Base-by-base conservation (phyloP, 371 early-diverging fungal species). In the Blakeslea trispora region DNA sequence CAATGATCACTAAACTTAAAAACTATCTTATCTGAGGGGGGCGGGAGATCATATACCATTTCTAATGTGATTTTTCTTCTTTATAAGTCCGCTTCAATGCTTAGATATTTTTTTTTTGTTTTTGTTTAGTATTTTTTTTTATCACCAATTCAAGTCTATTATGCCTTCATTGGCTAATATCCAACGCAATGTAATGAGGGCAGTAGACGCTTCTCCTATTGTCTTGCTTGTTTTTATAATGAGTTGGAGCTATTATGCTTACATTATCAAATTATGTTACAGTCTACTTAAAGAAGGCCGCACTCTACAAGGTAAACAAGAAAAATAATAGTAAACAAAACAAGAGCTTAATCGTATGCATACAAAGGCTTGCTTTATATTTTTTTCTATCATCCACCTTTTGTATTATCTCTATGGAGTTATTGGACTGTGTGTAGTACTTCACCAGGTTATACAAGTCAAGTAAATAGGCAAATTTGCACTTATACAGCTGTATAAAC, bases 161-260 rank as follows among this genome's bases (percentile, higher is more conserved):
- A 28, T 28, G 28, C 56, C 63, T 50, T 62, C 63, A 13, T 34
- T 47, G 23, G 34, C 41, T 15, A 53, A 32, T 31, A 51, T 62
- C 40, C 66, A 68, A 40, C 41, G 31, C 39, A 45, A 37, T 19
- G 44, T 57, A 21, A 59, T 71, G 59, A 50, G 63, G 24, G 50
- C 53, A 11, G 66, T 78, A 14, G 64, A 75, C 63, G 73, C 68
- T 2, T 70, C 73, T 4, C 79, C 79, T 11, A 66, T 78, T 6
- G 59, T 59, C 1, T 45, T 78, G 46, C 58, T 75, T 0, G 7
- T 39, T 3, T 18, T 71, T 32, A 61, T 78, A 23, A 67, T 78
- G 37, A 21, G 31, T 4, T 78, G 79, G 79, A 63, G 71, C 22
- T 78, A 55, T 40, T 71, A 60, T 56, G 79, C 79, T 8, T 74